phyloP scores from a whole-genome alignment of 2,329 filamentous ascomycete species.

The Thelonectria olida region DNA sequence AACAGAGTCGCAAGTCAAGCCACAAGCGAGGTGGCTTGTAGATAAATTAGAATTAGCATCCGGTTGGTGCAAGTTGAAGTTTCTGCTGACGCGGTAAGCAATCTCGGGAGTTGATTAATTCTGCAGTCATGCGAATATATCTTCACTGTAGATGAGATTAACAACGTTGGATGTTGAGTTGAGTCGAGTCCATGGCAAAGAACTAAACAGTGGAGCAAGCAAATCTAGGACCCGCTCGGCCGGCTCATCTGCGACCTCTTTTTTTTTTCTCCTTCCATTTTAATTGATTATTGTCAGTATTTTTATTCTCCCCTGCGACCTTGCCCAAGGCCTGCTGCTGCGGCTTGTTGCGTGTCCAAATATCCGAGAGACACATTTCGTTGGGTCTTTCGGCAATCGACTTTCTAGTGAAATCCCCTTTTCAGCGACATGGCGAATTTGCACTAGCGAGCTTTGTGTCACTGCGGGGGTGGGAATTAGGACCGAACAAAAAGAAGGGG shows the following conservation, averaged over 20 bases:
- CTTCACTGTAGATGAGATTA: slow-evolving; percentile 5
- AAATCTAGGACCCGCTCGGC: slow-evolving; percentile 16
- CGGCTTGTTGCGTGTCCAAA: neutral
- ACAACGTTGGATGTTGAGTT: slow-evolving; percentile 22
- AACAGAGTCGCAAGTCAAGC: neutral
- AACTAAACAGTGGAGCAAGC: slow-evolving; percentile 3
- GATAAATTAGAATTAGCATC: neutral
- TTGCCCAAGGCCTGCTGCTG: neutral
- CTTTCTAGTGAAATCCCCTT: neutral
- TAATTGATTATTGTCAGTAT: neutral
- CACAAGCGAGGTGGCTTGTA: neutral
- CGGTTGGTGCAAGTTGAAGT: neutral
- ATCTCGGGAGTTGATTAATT: neutral
- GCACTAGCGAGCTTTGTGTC: neutral
- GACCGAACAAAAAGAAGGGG: neutral
- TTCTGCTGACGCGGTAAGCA: neutral
- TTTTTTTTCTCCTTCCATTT: neutral
- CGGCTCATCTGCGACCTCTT: slow-evolving; percentile 18
- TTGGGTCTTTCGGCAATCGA: slow-evolving; percentile 5
- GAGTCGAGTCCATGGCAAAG: neutral
- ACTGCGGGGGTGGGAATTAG: neutral
- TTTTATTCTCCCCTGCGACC: neutral
- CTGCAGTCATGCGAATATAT: slow-evolving; percentile 6
- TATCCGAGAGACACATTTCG: slow-evolving; percentile 1
- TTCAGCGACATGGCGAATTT: neutral